These are phyloP conservation scores for Aureobasidium leucospermi DNA, from an alignment of 2,329 filamentous ascomycete species.

Conservation along the genomic window DNA sequence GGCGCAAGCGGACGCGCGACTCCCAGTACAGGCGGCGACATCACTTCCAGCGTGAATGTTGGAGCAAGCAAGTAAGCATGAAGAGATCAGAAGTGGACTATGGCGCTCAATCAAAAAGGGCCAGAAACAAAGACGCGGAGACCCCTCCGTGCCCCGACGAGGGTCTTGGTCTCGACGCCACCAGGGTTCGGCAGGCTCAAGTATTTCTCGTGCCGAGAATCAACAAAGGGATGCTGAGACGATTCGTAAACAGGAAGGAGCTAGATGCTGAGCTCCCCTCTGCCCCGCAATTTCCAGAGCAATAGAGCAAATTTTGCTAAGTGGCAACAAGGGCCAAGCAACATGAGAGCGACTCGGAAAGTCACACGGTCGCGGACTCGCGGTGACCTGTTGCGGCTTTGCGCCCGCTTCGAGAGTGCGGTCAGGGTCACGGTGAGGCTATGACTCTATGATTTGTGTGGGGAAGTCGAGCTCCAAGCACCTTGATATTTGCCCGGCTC, in stretches of 20 bases:
- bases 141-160: neutral
- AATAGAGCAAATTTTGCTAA: too few species aligned
- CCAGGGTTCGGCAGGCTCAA: neutral
- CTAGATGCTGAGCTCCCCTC: neutral
- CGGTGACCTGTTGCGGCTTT: neutral
- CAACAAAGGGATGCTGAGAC: neutral
- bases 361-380: too few species aligned
- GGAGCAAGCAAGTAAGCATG: neutral
- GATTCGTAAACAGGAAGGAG: neutral
- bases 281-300: too few species aligned
- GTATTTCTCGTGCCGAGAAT: neutral
- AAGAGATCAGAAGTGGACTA: neutral
- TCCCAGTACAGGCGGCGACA: neutral
- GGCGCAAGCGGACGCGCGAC: neutral
- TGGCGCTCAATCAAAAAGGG: neutral
- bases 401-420: neutral
- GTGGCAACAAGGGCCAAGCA: neutral
- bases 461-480: neutral
- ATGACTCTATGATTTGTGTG: neutral
- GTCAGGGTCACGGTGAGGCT: neutral
- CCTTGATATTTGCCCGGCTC: neutral
- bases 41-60: neutral
- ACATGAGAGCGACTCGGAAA: too few species aligned
- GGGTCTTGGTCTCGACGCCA: neutral
- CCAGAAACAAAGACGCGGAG: neutral